A percentile compares a stretch with the other conserved stretches of the same genome.
Evolutionary conservation across 805 yeast genomes (phyloP).

Genomic region (Starmera caribaea): DNA sequence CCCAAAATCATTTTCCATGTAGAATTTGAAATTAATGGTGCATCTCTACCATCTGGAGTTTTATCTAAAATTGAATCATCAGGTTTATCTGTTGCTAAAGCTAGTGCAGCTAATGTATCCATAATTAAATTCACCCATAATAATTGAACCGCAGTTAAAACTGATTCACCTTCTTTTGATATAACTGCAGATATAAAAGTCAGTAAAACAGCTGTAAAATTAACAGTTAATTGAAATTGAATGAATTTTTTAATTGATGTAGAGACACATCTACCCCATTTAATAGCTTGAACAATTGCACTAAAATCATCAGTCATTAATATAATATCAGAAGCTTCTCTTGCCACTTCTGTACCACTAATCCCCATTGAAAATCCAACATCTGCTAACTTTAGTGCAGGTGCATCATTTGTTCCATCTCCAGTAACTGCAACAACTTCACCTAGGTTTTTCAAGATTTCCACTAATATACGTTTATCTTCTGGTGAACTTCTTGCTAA

Average conservation of each 20-base stretch:
- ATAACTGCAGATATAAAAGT: conserved; percentile 94
- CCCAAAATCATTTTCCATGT: conserved; percentile 99
- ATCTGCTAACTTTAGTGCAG: conserved; percentile 92
- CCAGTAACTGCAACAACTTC: conserved; percentile 99
- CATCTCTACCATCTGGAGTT: conserved; percentile 74
- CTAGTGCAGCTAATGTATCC: conserved; percentile 98
- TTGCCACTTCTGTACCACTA: conserved; percentile 96
- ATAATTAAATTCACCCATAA: conserved; percentile 96
- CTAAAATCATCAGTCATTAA: conserved; percentile 91
- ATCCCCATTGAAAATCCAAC: conserved; percentile 99
- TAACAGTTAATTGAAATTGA: conserved; percentile 95
- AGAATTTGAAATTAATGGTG: conserved; percentile 74
- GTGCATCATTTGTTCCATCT: conserved; percentile 99
- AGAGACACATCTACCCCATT: conserved; percentile 98
- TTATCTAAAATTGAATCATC: conserved; percentile 69
- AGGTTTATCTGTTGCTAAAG: conserved; percentile 96
- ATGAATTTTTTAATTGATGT: conserved; percentile 90
- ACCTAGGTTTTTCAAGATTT: conserved; percentile 64
- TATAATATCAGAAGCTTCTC: conserved; percentile 92
- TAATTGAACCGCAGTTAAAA: conserved; percentile 92
- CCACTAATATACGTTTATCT: conserved; percentile 83
- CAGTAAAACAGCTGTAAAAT: conserved; percentile 89
- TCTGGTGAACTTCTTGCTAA: conserved; percentile 95
- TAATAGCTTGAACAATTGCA: conserved; percentile 91
- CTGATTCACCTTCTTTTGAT: conserved; percentile 69